Evolutionary conservation across 2,329 filamentous ascomycete species (phyloP), one percentile per base, ranked within the genome.

Genomic region (Chalaropsis thielavioides): DNA sequence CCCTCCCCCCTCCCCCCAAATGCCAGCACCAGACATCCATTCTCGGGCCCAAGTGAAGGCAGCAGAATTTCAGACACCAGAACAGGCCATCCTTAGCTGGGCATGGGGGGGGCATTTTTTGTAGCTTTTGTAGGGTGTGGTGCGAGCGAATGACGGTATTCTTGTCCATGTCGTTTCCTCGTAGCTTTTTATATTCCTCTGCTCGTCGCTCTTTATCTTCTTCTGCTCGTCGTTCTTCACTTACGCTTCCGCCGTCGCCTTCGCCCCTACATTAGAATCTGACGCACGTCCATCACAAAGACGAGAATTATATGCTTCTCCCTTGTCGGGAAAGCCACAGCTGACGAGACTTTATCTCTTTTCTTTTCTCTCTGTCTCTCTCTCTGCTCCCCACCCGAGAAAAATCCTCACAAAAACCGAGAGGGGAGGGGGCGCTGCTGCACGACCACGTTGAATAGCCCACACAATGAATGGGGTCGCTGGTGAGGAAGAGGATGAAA

Each of bases 261-360:
- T 38, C 17, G 54, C 54, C 54, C 35, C 54, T 35, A 38, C n/a
- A 15, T 58, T 58, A 38, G 54, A 58, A 58, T 19, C 54, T 38
- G n/a, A 38, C 54, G 54, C 54, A 58, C 54, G 54, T 58, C 54
- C 54, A 58, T 38, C 31, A 38, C 27, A 58, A 38, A 58, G 27
- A 31, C 54, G n/a, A 58, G n/a, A 58, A 38, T 58, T 38, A 58
- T 17, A 5, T 58, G 54, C 54, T n/a, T 58, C 54, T 58, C 31
- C 54, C 54, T 58, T 35, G 54, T 58, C 51, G 19, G n/a, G 8
- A 19, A 49, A 49, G 11, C 22, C 22, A 22, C n/a, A 56, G 54
- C 27, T 38, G 54, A 31, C 43, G 15, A 38, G 35, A 38, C 19
- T 51, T 51, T 51, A 51, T 22, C 46, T 27, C 46, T 51, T 51